Percentiles rank a stretch among this genome's conserved stretches.
These are phyloP conservation scores for Microbotryum silenes-acaulis DNA, from an alignment of 1,284 basidiomycete genomes.

Conservation along the genomic window DNA sequence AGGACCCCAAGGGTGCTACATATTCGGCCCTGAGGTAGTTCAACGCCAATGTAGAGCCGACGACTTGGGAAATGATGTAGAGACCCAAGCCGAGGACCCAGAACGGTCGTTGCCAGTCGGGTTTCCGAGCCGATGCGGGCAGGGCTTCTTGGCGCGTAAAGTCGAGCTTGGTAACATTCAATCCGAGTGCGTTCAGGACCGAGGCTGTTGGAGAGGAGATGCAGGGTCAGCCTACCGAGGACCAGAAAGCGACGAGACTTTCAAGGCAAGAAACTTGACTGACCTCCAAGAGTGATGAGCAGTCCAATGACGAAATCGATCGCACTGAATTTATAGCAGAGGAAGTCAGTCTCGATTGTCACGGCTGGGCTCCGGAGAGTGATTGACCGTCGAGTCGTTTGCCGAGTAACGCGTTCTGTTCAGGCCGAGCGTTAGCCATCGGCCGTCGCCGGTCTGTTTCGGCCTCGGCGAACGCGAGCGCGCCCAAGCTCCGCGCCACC, in stretches of 20 bases:
- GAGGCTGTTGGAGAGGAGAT: slow-evolving; percentile 46
- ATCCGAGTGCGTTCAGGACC: slow-evolving; percentile 68
- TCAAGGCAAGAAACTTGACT: neutral
- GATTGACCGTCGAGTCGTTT: neutral
- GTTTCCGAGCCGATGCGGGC: slow-evolving; percentile 44
- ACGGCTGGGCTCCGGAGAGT: neutral
- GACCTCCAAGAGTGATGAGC: slow-evolving; percentile 56
- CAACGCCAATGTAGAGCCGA: slow-evolving; percentile 74
- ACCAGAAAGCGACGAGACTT: neutral
- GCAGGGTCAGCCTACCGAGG: neutral
- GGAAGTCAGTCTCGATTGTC: neutral
- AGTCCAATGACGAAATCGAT: slow-evolving; percentile 46
- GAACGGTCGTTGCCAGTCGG: slow-evolving; percentile 66
- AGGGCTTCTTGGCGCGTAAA: slow-evolving; percentile 41
- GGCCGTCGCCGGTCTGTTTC: neutral
- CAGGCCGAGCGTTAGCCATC: neutral
- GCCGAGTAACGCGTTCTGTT: neutral
- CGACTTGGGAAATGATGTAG: slow-evolving; percentile 65
- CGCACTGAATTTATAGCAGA: slow-evolving; percentile 9
- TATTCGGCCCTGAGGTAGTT: slow-evolving; percentile 61
- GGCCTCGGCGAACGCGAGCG: neutral
- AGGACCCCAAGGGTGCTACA: slow-evolving; percentile 46
- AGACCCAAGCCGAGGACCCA: slow-evolving; percentile 53
- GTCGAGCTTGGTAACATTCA: slow-evolving; percentile 75
- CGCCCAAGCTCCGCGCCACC: neutral